These are phyloP conservation scores for Pseudonitzschia multiseries DNA, from an alignment of 108 stramenopile species.

Conservation along the genomic window DNA sequence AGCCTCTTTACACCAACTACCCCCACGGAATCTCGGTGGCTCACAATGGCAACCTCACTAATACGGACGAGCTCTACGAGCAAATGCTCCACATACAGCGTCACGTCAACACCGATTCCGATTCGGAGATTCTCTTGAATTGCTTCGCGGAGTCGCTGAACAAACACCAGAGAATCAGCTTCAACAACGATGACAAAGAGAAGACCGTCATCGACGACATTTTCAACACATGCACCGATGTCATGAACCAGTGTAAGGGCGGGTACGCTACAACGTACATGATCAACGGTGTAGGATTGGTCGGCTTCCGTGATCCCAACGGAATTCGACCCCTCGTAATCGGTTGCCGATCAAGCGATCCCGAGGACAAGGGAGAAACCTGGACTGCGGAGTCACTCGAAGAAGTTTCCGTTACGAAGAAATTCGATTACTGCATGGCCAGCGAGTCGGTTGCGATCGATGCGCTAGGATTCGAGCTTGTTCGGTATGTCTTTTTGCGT, in stretches of 20 bases:
- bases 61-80: constrained; percentile 74
- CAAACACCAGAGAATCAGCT: constrained; percentile 25
- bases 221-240: constrained; percentile 69
- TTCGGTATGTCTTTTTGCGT: constrained; percentile 48
- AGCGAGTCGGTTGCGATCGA: constrained; percentile 98
- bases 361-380: constrained; percentile 29
- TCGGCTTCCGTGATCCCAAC: constrained; percentile 95
- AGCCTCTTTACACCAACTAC: constrained; percentile 97
- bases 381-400: constrained; percentile 42
- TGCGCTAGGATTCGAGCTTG: constrained; percentile 90
- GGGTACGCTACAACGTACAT: constrained; percentile 94
- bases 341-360: constrained; percentile 64
- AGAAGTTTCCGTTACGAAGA: constrained; percentile 28
- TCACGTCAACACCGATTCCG: constrained; percentile 97
- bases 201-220: constrained; percentile 60
- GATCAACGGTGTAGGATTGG: constrained; percentile 93
- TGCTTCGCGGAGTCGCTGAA: constrained; percentile 93
- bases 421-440: constrained; percentile 83
- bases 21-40: constrained; percentile 97
- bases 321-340: constrained; percentile 97
- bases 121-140: constrained; percentile 96
- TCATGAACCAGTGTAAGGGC: constrained; percentile 89
- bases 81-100: constrained; percentile 52
- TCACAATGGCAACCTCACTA: constrained; percentile 98
- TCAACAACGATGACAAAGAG: constrained; percentile 27